phyloP scores from a whole-genome alignment of 768 basidiomycete species.

The Neoboletus subvelutipes region DNA sequence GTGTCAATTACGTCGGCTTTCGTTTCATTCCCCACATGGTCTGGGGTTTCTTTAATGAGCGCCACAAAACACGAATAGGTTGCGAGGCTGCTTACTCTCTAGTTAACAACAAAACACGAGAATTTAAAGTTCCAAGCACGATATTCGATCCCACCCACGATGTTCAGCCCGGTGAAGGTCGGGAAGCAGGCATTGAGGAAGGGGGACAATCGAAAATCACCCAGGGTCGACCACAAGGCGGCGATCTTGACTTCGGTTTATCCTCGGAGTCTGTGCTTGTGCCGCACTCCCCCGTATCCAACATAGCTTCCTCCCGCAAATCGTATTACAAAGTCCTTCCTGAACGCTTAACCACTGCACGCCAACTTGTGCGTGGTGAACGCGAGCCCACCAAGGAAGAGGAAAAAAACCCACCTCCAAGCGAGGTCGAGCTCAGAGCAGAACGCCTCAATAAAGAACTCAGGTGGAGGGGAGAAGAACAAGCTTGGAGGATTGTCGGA shows the following conservation, averaged over 20 bases:
- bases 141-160: slow-evolving; percentile 18
- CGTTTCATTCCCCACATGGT: slow-evolving; percentile 86
- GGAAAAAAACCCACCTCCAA: slow-evolving; percentile 69
- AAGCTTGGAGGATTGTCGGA: slow-evolving; percentile 77
- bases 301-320: slow-evolving; percentile 66
- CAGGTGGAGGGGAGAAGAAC: slow-evolving; percentile 76
- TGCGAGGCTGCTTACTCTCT: slow-evolving; percentile 80
- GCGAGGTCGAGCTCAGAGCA: slow-evolving; percentile 84
- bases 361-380: slow-evolving; percentile 69
- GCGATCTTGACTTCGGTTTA: slow-evolving; percentile 77
- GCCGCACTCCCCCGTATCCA: slow-evolving; percentile 55
- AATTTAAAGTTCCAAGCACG: slow-evolving; percentile 43
- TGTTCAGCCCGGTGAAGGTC: slow-evolving; percentile 14
- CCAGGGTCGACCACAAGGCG: slow-evolving; percentile 21
- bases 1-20: slow-evolving; percentile 76
- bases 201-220: slow-evolving; percentile 1
- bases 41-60: slow-evolving; percentile 89
- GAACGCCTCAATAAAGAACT: slow-evolving; percentile 89
- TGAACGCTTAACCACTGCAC: slow-evolving; percentile 64
- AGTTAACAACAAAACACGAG: slow-evolving; percentile 60
- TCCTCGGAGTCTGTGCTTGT: slow-evolving; percentile 69
- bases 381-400: slow-evolving; percentile 90
- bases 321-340: slow-evolving; percentile 76
- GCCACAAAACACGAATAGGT: slow-evolving; percentile 74
- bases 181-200: slow-evolving; percentile 7